A percentile compares a stretch with the other conserved stretches of the same genome.
Conservation (phyloP, 176 grass and related monocot species). For the Chloris gayana region DNA sequence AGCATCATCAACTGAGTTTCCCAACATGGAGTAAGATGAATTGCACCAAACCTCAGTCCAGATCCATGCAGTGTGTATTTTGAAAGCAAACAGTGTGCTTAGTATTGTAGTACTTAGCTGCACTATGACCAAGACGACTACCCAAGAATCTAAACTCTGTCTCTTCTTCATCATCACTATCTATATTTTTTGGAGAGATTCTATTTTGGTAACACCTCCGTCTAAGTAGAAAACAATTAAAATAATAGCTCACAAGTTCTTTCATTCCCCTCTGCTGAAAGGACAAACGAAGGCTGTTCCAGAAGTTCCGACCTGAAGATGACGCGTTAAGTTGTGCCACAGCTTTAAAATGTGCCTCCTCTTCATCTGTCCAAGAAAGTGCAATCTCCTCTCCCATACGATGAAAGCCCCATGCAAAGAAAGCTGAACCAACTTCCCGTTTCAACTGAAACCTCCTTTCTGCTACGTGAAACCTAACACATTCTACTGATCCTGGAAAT, state of each 20-base stretch:
- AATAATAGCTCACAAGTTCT: conserved; percentile 84
- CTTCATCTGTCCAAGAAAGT: conserved; percentile 79
- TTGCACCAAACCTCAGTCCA: conserved; percentile 44
- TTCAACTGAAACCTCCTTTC: conserved; percentile 59
- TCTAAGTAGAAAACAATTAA: conserved; percentile 85
- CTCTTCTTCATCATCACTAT: conserved; percentile 90
- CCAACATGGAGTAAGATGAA: neutral
- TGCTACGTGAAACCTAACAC: conserved; percentile 69
- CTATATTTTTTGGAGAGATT: conserved; percentile 57
- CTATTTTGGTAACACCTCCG: conserved; percentile 80
- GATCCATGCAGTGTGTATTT: conserved; percentile 70
- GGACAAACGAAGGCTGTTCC: conserved; percentile 44
- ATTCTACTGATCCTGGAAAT: conserved; percentile 55
- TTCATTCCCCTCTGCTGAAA: conserved; percentile 58
- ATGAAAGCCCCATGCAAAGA: conserved; percentile 76
- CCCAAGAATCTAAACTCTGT: conserved; percentile 61
- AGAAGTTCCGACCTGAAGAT: conserved; percentile 54
- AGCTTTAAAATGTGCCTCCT: conserved; percentile 72
- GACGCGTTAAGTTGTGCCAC: conserved; percentile 42
- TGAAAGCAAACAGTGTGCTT: conserved; percentile 46
- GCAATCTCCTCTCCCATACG: conserved; percentile 86
- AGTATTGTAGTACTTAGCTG: conserved; percentile 51
- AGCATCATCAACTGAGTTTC: conserved; percentile 10
- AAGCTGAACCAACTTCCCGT: conserved; percentile 56
- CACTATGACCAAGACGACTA: conserved; percentile 53